Conservation (phyloP, 768 basidiomycete genomes). For the Tricholoma matsutake region DNA sequence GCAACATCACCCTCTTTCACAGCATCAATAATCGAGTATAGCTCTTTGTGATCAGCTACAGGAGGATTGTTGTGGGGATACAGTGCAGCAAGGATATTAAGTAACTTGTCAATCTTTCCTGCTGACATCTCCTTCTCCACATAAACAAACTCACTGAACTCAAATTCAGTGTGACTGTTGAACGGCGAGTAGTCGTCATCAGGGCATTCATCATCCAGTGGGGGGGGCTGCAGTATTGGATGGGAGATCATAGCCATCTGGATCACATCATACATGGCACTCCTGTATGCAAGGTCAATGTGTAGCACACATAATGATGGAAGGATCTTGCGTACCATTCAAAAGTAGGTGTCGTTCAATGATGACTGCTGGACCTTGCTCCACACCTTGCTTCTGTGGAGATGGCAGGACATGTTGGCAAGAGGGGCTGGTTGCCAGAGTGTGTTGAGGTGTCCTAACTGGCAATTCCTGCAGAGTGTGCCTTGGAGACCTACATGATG, state of each 20-base stretch:
- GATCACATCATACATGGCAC: not conserved
- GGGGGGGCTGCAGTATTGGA: not conserved
- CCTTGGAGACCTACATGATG: not conserved
- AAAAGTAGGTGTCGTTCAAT: not conserved
- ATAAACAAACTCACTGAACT: not conserved
- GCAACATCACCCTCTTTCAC: constrained; percentile 31
- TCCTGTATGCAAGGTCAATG: not conserved
- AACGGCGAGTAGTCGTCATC: not conserved
- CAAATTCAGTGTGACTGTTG: not conserved
- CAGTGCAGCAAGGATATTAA: not conserved
- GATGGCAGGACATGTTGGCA: not conserved
- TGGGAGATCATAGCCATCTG: not conserved
- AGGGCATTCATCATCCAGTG: not conserved
- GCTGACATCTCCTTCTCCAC: not conserved
- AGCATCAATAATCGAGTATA: constrained; percentile 26
- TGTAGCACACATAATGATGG: not conserved
- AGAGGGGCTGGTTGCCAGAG: not conserved
- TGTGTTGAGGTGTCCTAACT: not conserved
- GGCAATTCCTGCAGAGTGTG: not conserved
- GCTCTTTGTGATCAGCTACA: not conserved
- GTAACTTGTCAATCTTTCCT: not conserved
- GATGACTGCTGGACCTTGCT: not conserved
- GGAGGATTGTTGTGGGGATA: not conserved
- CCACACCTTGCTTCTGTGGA: not conserved
- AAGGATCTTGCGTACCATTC: not conserved